A percentile compares a stretch with the other conserved stretches of the same genome.
Conservation (phyloP, 2,329 filamentous ascomycete genomes). For the Diaporthe sp. region DNA sequence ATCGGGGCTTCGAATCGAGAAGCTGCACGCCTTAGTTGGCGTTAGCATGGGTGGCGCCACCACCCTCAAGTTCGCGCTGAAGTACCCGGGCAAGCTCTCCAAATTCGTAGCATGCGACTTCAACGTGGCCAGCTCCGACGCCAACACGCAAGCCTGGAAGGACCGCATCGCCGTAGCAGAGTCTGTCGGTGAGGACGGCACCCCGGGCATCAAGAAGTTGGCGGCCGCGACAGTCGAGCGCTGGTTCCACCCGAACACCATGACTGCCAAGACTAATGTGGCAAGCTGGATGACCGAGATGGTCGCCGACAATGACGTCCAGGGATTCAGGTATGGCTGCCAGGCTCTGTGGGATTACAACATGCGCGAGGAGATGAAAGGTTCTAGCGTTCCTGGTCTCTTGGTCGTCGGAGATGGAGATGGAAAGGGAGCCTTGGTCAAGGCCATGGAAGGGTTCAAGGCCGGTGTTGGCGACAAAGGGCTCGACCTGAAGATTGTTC, state of each 20-base stretch:
- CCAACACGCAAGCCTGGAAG: conserved; percentile 84
- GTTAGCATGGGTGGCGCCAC: conserved; percentile 88
- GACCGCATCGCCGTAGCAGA: conserved; percentile 80
- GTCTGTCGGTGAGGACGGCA: conserved; percentile 60
- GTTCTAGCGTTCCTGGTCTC: conserved; percentile 70
- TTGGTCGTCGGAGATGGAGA: conserved; percentile 82
- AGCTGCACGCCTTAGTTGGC: conserved; percentile 78
- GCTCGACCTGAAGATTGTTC: conserved; percentile 74
- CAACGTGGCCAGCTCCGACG: conserved; percentile 78
- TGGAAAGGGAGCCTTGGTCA: conserved; percentile 78
- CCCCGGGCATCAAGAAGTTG: conserved; percentile 73
- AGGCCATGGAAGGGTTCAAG: conserved; percentile 84
- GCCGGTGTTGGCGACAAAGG: conserved; percentile 67
- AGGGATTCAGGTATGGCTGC: conserved; percentile 77
- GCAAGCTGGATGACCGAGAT: conserved; percentile 75
- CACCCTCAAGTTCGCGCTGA: conserved; percentile 79
- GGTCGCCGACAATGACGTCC: conserved; percentile 77
- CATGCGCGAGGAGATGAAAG: conserved; percentile 68
- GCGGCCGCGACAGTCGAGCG: conserved; percentile 79
- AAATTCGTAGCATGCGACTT: conserved; percentile 84
- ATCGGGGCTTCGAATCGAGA: conserved; percentile 76
- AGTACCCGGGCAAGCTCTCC: conserved; percentile 70
- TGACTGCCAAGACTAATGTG: conserved; percentile 59
- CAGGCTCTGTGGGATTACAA: conserved; percentile 82
- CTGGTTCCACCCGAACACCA: conserved; percentile 79